A percentile compares a stretch with the other conserved stretches of the same genome.
phyloP scores from a whole-genome alignment of 2,329 filamentous ascomycete genomes.

The Apiospora sp. region DNA sequence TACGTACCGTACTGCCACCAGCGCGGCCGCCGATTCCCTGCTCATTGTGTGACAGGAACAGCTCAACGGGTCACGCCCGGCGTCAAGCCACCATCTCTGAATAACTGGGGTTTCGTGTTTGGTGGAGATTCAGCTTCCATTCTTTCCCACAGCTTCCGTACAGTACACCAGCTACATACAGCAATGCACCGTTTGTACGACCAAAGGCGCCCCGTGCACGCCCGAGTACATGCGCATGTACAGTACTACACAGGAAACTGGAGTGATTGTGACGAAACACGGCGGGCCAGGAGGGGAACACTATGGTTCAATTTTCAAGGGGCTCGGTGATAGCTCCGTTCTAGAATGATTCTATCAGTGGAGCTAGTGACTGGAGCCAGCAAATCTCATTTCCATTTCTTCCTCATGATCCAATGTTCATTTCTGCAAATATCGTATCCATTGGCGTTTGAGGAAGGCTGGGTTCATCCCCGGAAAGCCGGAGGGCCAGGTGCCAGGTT shows the following conservation, averaged over 20 bases:
- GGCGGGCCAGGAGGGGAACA: slow-evolving; percentile 7
- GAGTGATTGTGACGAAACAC: slow-evolving; percentile 18
- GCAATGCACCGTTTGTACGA: neutral
- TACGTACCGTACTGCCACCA: slow-evolving; percentile 10
- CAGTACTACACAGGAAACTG: neutral
- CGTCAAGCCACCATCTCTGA: slow-evolving; percentile 12
- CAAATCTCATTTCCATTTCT: slow-evolving; percentile 17
- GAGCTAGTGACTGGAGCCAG: slow-evolving; percentile 12
- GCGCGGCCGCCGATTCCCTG: neutral
- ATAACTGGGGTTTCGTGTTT: slow-evolving; percentile 21
- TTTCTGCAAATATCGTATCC: slow-evolving; percentile 13
- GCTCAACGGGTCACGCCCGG: slow-evolving; percentile 2
- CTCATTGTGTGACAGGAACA: slow-evolving; percentile 7
- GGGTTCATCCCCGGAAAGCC: slow-evolving; percentile 16
- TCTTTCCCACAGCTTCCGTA: slow-evolving; percentile 16
- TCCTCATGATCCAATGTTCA: neutral
- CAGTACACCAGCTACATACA: neutral
- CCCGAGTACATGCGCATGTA: neutral
- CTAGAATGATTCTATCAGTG: slow-evolving; percentile 22
- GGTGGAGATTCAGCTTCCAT: slow-evolving; percentile 15
- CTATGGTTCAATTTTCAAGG: slow-evolving; percentile 22
- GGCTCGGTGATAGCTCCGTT: slow-evolving; percentile 16
- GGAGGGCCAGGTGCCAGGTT: slow-evolving; percentile 1
- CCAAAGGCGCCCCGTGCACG: neutral
- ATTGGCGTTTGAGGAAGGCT: slow-evolving; percentile 15